Conservation (phyloP, 1,139 yeast genomes). For the Candida frijolesensis region DNA sequence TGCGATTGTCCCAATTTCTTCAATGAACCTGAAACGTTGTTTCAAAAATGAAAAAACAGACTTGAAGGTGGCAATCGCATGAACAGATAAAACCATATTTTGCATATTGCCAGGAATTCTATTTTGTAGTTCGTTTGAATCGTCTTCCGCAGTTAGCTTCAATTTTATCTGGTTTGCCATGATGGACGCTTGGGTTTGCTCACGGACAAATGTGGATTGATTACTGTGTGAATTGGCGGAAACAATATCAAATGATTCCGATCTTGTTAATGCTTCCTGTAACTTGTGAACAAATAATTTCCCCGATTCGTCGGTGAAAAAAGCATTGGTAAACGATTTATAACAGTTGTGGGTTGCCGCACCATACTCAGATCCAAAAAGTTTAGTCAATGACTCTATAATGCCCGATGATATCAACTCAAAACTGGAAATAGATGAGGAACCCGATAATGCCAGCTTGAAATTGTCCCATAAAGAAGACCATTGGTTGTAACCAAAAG, state of each 20-base stretch:
- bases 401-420: slow-evolving; percentile 75
- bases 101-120: slow-evolving; percentile 33
- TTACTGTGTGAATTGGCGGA: slow-evolving; percentile 48
- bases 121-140: slow-evolving; percentile 20
- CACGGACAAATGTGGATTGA: slow-evolving; percentile 15
- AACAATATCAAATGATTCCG: slow-evolving; percentile 74
- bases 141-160: slow-evolving; percentile 42
- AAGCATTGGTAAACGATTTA: slow-evolving; percentile 50
- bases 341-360: slow-evolving; percentile 31
- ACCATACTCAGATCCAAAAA: slow-evolving; percentile 37
- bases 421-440: slow-evolving; percentile 60
- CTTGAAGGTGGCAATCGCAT: slow-evolving; percentile 84
- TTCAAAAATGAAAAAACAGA: slow-evolving; percentile 67
- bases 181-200: slow-evolving; percentile 49
- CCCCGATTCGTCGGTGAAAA: slow-evolving; percentile 31
- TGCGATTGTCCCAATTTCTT: slow-evolving; percentile 13
- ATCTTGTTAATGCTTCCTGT: slow-evolving; percentile 75
- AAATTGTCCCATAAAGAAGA: slow-evolving; percentile 48
- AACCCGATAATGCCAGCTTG: slow-evolving; percentile 27
- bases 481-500: slow-evolving; percentile 43
- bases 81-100: slow-evolving; percentile 66
- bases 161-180: slow-evolving; percentile 76
- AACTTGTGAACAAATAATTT: slow-evolving; percentile 45
- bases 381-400: slow-evolving; percentile 45
- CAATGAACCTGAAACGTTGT: slow-evolving; percentile 31